phyloP scores from a whole-genome alignment of 2,329 filamentous ascomycete genomes.

The Coniochaeta sp. region DNA sequence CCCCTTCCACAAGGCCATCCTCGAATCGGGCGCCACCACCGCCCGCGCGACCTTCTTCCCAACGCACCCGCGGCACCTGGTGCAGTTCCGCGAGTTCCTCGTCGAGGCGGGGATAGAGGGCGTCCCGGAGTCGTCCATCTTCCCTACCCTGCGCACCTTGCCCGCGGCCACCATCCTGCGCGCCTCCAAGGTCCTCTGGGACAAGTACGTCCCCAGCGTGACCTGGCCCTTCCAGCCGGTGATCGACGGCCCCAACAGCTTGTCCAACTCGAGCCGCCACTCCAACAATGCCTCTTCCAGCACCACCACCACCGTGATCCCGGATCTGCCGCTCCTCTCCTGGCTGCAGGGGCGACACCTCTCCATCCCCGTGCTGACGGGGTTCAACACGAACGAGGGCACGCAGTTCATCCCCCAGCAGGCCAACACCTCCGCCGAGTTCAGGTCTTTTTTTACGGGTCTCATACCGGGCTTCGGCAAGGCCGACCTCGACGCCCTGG shows the following conservation, averaged over 20 bases:
- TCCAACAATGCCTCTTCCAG: slow-evolving; percentile 1
- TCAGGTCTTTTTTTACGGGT: slow-evolving; percentile 51
- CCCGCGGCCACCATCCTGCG: slow-evolving; percentile 27
- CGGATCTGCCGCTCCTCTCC: slow-evolving; percentile 46
- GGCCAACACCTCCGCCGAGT: slow-evolving; percentile 40
- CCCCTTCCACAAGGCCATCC: slow-evolving; percentile 45
- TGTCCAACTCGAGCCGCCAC: slow-evolving; percentile 12
- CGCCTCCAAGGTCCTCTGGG: slow-evolving; percentile 38
- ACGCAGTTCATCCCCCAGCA: slow-evolving; percentile 51
- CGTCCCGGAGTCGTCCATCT: slow-evolving; percentile 40
- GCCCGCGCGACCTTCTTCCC: slow-evolving; percentile 46
- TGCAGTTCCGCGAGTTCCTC: slow-evolving; percentile 50
- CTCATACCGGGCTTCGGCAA: slow-evolving; percentile 52
- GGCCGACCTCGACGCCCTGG: slow-evolving; percentile 45
- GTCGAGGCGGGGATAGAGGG: slow-evolving; percentile 40
- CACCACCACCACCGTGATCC: slow-evolving; percentile 41
- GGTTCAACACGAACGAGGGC: slow-evolving; percentile 66
- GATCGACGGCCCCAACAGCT: slow-evolving; percentile 42
- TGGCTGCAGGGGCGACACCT: slow-evolving; percentile 48
- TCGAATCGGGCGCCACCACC: slow-evolving; percentile 51
- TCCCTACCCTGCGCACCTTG: slow-evolving; percentile 40
- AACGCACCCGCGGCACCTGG: slow-evolving; percentile 48
- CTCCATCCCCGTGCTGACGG: slow-evolving; percentile 57
- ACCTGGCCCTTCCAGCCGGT: slow-evolving; percentile 64
- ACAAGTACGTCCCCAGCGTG: slow-evolving; percentile 32